These are phyloP conservation scores for Quercus bicolor DNA, from an alignment of 306 rosid genomes.

Conservation along the genomic window DNA sequence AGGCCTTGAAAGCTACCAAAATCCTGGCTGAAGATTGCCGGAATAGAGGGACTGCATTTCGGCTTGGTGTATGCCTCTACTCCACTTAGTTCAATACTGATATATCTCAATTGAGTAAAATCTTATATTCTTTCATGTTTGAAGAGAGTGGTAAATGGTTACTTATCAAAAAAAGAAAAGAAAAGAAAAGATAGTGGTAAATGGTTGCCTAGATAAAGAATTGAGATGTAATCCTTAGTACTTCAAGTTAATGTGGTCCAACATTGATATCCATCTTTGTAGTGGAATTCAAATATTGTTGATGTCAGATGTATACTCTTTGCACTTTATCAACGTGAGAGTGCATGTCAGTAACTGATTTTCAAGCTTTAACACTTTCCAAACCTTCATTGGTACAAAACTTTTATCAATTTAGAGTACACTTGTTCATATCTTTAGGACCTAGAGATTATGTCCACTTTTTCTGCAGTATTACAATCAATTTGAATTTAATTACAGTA, in stretches of 20 bases:
- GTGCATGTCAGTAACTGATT: background rate
- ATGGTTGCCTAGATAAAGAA: background rate
- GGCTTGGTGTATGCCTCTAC: constrained; percentile 71
- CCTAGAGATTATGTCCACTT: background rate
- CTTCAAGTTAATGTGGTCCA: background rate
- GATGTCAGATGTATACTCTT: background rate
- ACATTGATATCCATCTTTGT: background rate
- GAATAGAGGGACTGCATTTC: constrained; percentile 83
- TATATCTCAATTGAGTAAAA: background rate
- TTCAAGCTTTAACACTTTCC: background rate
- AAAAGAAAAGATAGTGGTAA: too few relatives aligned
- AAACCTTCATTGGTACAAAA: background rate
- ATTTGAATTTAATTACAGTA: background rate
- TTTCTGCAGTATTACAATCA: background rate
- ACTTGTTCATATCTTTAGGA: background rate
- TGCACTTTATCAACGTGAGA: background rate
- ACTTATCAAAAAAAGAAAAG: too few relatives aligned
- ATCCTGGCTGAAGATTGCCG: constrained; percentile 90
- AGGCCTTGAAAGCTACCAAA: constrained; percentile 74
- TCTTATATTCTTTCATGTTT: background rate
- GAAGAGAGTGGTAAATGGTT: background rate
- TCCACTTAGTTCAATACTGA: background rate
- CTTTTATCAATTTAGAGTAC: background rate
- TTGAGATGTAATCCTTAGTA: background rate
- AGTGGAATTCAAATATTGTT: background rate